Base-by-base conservation (phyloP, 768 basidiomycete genomes). In the Strobilomyces dryophilus region DNA sequence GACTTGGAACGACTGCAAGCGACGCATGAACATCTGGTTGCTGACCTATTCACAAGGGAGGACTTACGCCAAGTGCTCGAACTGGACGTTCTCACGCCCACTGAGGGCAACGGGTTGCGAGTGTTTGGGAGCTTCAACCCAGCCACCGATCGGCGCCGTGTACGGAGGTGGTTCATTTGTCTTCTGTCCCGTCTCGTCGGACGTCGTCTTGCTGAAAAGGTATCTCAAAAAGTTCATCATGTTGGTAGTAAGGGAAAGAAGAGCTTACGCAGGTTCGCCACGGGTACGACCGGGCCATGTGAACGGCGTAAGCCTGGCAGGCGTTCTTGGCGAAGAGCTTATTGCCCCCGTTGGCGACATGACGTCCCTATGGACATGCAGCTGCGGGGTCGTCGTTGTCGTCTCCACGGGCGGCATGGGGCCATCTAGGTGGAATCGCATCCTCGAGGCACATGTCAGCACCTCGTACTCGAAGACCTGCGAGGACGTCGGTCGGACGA, bases 391-490 rank as follows among this genome's bases (percentile, higher is more conserved):
- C 24, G 41, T 9, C 17, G 11, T n/a, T 10, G 17, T 31, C 2
- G 37, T 14, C 37, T 50, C 49, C 3, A 18, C n/a, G 1, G 11
- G 24, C 1, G 51, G 34, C 11, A 34, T 17, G n/a, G 52, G 32
- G 17, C 45, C 0, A 15, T 47, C 48, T 0, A 65, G 18, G 6
- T 42, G 40, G 43, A 65, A 65, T 31, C 57, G 59, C 51, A 66
- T 20, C 29, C 26, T 58, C 36, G 59, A 53, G 35, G 50, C 53
- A 9, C 55, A 66, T 10, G 55, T 49, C n/a, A 65, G 44, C 4
- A 66, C 64, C 24, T 65, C 64, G 42, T 65, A 64, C 27, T 61
- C 58, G 12, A 47, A 58, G 3, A 57, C 37, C 64, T 64, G 49
- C 14, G 34, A 36, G 2, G n/a, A 10, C 2, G 18, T 53, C 18